These are phyloP conservation scores for Hordeum vulgare DNA, from an alignment of 176 grass and related monocot species.

Conservation along the genomic window DNA sequence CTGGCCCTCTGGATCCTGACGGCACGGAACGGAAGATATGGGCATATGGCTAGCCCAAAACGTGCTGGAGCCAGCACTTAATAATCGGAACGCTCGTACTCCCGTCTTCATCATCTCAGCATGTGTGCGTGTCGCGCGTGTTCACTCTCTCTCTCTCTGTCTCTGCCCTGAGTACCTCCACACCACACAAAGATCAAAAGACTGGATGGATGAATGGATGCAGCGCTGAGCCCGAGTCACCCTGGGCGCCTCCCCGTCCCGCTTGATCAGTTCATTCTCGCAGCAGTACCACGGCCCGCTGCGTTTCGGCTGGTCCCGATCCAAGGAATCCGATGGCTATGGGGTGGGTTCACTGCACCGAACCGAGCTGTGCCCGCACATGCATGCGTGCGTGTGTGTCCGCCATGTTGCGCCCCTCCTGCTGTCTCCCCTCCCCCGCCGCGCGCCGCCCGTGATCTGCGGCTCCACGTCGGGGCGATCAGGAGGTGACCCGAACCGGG, in stretches of 20 bases:
- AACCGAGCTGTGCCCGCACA: not conserved
- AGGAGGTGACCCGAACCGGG: too few species aligned
- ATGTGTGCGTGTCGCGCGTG: not conserved
- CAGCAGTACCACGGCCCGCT: not conserved
- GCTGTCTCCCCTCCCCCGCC: not conserved
- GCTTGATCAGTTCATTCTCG: not conserved
- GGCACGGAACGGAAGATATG: not conserved
- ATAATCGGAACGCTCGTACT: not conserved
- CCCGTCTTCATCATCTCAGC: not conserved
- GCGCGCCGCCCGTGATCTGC: not conserved
- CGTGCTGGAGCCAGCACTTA: not conserved
- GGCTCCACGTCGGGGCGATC: not conserved
- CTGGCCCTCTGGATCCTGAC: not conserved
- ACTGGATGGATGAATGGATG: not conserved
- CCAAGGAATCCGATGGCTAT: not conserved
- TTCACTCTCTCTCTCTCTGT: not conserved
- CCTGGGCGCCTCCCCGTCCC: not conserved
- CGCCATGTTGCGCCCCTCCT: not conserved
- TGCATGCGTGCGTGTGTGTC: too few species aligned
- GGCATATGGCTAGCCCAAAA: not conserved
- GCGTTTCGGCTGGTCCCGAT: not conserved
- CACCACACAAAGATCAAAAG: too few species aligned
- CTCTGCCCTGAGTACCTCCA: too few species aligned
- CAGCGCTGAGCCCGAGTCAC: not conserved
- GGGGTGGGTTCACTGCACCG: not conserved